A percentile compares a stretch with the other conserved stretches of the same genome.
These are phyloP conservation scores for Camelina hispida DNA, from an alignment of 345 rosid genomes.

Conservation along the genomic window DNA sequence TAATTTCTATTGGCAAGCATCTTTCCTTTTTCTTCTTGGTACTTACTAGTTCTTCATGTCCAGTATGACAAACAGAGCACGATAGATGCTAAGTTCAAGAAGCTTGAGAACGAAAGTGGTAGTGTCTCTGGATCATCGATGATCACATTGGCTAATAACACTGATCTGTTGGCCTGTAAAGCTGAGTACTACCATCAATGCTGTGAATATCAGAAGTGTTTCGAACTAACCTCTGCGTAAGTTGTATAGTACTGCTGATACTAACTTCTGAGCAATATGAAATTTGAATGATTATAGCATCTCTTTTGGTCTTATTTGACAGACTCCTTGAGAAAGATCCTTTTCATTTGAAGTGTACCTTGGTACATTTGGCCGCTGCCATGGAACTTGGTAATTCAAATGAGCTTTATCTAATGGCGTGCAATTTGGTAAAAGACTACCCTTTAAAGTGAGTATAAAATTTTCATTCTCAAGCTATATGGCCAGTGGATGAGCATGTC, in stretches of 20 bases:
- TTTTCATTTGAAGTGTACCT: slow-evolving; percentile 85
- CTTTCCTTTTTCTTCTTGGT: slow-evolving; percentile 18
- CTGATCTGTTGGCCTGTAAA: slow-evolving; percentile 92
- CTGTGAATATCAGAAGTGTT: slow-evolving; percentile 95
- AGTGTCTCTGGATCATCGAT: slow-evolving; percentile 57
- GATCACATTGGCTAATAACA: slow-evolving; percentile 64
- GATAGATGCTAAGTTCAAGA: slow-evolving; percentile 83
- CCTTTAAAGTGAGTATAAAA: slow-evolving; percentile 79
- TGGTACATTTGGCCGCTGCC: slow-evolving; percentile 92
- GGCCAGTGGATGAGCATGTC: slow-evolving; percentile 23
- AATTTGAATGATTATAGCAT: slow-evolving; percentile 24
- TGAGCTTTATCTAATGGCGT: slow-evolving; percentile 95
- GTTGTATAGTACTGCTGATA: slow-evolving; percentile 43
- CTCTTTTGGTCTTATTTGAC: slow-evolving; percentile 37
- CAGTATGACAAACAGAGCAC: slow-evolving; percentile 84
- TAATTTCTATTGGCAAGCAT: slow-evolving; percentile 18
- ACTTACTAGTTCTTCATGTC: slow-evolving; percentile 39
- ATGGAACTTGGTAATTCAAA: slow-evolving; percentile 96
- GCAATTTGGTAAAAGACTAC: slow-evolving; percentile 94
- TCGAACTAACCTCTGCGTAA: slow-evolving; percentile 84
- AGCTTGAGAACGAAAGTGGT: slow-evolving; percentile 76
- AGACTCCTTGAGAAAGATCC: slow-evolving; percentile 98
- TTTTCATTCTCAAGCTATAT: slow-evolving; percentile 6
- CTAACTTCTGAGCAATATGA: slow-evolving; percentile 19
- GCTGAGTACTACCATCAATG: slow-evolving; percentile 97